Conservation (phyloP, 225 moss, liverwort and hornwort species). For the Marchantia polymorpha region DNA sequence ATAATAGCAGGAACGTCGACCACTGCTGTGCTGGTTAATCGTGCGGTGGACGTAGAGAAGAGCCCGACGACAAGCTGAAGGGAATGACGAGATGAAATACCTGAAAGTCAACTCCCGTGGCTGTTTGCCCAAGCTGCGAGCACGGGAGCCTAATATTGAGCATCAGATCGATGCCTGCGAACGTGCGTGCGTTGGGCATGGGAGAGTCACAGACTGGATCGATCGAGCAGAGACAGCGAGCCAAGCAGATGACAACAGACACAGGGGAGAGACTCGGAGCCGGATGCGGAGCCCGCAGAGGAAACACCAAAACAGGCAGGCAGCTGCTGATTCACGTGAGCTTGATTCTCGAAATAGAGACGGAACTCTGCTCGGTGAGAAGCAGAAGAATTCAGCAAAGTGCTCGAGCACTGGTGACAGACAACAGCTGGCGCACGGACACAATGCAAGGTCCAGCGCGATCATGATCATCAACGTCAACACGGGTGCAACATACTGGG, state of each 20-base stretch:
- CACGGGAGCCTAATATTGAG: no score
- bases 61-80: no score
- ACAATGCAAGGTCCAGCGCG: neutral
- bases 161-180: no score
- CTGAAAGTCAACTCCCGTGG: no score
- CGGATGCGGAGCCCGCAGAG: neutral
- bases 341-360: neutral
- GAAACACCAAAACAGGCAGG: neutral
- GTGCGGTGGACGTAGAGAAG: no score
- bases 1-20: no score
- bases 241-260: no score
- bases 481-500: constrained; percentile 3
- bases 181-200: no score
- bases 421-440: neutral
- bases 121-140: no score
- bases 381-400: constrained; percentile 5
- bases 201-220: neutral
- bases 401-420: constrained; percentile 3
- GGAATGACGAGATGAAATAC: no score
- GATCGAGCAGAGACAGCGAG: constrained; percentile 8
- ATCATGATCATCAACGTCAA: neutral
- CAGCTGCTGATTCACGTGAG: constrained; percentile 10
- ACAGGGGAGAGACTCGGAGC: no score
- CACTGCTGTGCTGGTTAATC: no score
- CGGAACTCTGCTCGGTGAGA: neutral